Conservation (phyloP, 306 rosid genomes). For the Oxytropis ochrocephala region DNA sequence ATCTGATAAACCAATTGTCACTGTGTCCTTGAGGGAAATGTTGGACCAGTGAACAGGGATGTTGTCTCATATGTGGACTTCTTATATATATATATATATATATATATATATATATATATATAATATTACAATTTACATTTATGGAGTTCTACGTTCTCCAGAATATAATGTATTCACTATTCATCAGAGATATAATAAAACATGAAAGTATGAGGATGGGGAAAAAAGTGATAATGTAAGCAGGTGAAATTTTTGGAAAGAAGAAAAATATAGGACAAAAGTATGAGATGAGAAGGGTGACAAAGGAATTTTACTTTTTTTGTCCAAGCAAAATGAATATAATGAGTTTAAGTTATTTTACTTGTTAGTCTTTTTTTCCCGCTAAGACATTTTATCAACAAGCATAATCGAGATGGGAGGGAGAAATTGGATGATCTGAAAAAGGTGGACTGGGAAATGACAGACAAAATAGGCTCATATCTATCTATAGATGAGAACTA, state of each 20-base stretch:
- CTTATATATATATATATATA: neutral
- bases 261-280: neutral
- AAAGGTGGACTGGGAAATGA: neutral
- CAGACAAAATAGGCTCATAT: neutral
- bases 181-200: neutral
- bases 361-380: neutral
- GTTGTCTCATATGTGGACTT: neutral
- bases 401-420: neutral
- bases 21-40: neutral
- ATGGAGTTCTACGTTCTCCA: neutral
- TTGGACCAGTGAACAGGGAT: neutral
- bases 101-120: too few species aligned
- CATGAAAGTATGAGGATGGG: constrained; percentile 3
- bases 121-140: neutral
- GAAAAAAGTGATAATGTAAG: neutral
- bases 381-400: neutral
- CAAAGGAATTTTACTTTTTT: neutral
- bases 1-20: neutral
- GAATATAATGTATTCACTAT: neutral
- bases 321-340: neutral
- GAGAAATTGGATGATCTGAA: neutral
- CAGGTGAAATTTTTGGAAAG: neutral
- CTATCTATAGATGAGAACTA: neutral
- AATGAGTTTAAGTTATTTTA: neutral
- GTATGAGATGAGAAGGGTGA: neutral